Percentiles rank a stretch among this genome's conserved stretches.
phyloP scores from a whole-genome alignment of 164 flowering plant genomes.

The Santalum album region DNA sequence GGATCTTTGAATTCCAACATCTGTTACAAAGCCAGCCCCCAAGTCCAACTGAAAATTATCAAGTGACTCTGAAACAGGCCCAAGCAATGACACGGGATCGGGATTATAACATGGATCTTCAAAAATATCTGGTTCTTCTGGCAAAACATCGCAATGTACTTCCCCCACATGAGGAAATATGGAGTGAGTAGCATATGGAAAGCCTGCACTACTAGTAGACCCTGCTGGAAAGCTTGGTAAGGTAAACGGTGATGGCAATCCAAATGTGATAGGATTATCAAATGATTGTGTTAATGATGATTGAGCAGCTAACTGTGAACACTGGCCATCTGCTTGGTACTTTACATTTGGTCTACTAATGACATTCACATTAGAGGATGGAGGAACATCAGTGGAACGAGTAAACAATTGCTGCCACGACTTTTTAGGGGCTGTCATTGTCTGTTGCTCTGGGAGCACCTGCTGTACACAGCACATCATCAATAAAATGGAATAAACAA shows the following conservation, averaged over 20 bases:
- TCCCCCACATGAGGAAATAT: constrained; percentile 38
- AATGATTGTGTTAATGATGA: constrained; percentile 29
- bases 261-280: constrained; percentile 56
- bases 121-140: constrained; percentile 73
- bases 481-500: neutral
- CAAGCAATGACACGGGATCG: constrained; percentile 79
- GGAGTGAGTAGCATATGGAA: constrained; percentile 33
- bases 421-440: constrained; percentile 46
- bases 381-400: constrained; percentile 43
- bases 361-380: constrained; percentile 34
- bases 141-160: constrained; percentile 26
- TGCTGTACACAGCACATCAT: constrained; percentile 15
- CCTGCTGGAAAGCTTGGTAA: constrained; percentile 34
- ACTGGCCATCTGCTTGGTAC: constrained; percentile 33
- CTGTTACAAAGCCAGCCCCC: constrained; percentile 47
- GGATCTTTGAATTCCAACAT: constrained; percentile 33
- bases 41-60: constrained; percentile 74
- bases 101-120: constrained; percentile 93
- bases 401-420: constrained; percentile 93
- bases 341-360: constrained; percentile 46
- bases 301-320: constrained; percentile 23
- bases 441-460: constrained; percentile 41
- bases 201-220: constrained; percentile 29
- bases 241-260: constrained; percentile 49
- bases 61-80: constrained; percentile 96